phyloP scores from a whole-genome alignment of 176 grass and related monocot species.

The Eleusine indica region DNA sequence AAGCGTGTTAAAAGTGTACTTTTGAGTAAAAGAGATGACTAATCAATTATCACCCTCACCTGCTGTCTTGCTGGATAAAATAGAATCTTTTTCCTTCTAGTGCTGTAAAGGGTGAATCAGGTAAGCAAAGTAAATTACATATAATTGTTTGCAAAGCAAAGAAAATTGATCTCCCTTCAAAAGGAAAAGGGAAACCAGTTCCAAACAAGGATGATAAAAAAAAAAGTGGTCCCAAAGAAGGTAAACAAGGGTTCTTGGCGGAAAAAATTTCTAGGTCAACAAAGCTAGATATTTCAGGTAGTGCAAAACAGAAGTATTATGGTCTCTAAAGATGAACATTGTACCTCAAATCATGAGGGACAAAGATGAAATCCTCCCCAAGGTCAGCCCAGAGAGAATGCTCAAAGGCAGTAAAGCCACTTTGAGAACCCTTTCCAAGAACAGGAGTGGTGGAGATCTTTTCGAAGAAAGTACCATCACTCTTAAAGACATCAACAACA shows the following conservation, averaged over 20 bases:
- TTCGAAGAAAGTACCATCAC: constrained; percentile 49
- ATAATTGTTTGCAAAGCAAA: constrained; percentile 22
- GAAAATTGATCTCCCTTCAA: constrained; percentile 3
- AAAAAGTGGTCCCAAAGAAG: neutral
- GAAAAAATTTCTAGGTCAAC: constrained; percentile 13
- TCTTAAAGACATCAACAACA: constrained; percentile 69
- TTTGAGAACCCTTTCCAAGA: constrained; percentile 54
- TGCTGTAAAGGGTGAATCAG: constrained; percentile 49
- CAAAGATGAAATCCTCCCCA: constrained; percentile 80
- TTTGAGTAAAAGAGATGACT: constrained; percentile 20
- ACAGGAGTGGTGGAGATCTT: constrained; percentile 60
- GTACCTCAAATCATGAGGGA: constrained; percentile 80
- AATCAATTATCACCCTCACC: constrained; percentile 54
- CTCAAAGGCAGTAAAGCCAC: constrained; percentile 59
- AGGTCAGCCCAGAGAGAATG: constrained; percentile 88
- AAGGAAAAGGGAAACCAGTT: neutral
- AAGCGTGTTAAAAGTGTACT: constrained; percentile 20
- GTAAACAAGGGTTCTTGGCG: constrained; percentile 23
- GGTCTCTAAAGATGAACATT: constrained; percentile 7
- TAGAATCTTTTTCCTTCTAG: constrained; percentile 68
- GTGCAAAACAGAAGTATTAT: neutral
- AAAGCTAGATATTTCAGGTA: neutral
- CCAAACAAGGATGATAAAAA: neutral
- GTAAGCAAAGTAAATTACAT: constrained; percentile 35
- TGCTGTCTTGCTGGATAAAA: constrained; percentile 89